A percentile compares a stretch with the other conserved stretches of the same genome.
Conservation (phyloP, 2,329 filamentous ascomycete genomes). For the Diaporthe ampelina region DNA sequence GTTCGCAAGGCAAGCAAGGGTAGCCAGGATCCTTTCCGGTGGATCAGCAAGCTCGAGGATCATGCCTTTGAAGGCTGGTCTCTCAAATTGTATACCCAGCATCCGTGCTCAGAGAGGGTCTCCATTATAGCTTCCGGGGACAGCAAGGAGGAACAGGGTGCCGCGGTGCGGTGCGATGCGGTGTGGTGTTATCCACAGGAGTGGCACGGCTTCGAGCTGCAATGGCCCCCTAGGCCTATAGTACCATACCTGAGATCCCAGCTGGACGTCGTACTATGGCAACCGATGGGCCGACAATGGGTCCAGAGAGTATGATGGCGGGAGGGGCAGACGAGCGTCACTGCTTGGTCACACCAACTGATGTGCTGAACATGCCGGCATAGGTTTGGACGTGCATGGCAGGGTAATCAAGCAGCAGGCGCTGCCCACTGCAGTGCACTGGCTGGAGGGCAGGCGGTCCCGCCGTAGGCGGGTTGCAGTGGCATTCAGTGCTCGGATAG, state of each 20-base stretch:
- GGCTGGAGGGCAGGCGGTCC: conserved; percentile 20
- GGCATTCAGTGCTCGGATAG: conserved; percentile 17
- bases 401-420: conserved; percentile 27
- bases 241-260: conserved; percentile 19
- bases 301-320: not conserved
- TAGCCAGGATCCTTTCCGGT: conserved; percentile 24
- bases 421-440: conserved; percentile 22
- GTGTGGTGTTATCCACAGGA: not conserved
- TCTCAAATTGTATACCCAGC: conserved; percentile 3
- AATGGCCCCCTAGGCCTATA: conserved; percentile 14
- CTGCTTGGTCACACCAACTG: conserved; percentile 28
- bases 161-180: not conserved
- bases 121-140: not conserved
- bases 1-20: conserved; percentile 35
- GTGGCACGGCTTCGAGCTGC: conserved; percentile 25
- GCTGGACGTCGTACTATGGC: conserved; percentile 16
- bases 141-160: not conserved
- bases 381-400: conserved; percentile 26
- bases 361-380: conserved; percentile 39
- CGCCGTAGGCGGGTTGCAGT: conserved; percentile 24
- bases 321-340: conserved; percentile 34
- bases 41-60: conserved; percentile 33
- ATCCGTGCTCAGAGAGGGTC: conserved; percentile 10
- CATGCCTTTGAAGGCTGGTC: conserved; percentile 6
- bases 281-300: conserved; percentile 28